Evolutionary conservation across 371 early-diverging fungal species (phyloP).

Genomic region (Entomophthora muscae): DNA sequence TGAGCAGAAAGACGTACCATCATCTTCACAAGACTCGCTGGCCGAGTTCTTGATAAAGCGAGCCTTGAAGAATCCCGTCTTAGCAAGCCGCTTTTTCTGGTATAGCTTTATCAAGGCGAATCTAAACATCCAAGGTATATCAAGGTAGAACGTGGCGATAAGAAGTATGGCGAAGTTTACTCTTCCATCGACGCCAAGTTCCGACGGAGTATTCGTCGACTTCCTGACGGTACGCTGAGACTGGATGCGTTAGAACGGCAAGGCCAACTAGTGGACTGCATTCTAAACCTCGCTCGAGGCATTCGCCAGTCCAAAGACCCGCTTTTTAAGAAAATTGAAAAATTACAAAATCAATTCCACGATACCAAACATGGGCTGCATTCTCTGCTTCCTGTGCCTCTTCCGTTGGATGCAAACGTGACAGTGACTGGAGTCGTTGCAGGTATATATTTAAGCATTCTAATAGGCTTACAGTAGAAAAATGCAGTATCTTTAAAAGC

Average conservation of each 20-base stretch:
- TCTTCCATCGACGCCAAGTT: constrained; percentile 68
- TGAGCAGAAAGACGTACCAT: constrained; percentile 33
- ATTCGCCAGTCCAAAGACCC: constrained; percentile 57
- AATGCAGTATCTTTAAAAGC: constrained; percentile 78
- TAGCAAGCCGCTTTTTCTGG: constrained; percentile 90
- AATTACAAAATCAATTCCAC: constrained; percentile 41
- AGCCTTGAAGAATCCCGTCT: constrained; percentile 47
- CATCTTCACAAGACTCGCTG: constrained; percentile 41
- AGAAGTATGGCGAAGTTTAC: constrained; percentile 55
- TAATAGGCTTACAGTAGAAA: constrained; percentile 23
- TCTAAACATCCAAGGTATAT: constrained; percentile 42
- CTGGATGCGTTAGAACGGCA: constrained; percentile 61
- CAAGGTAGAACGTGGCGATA: constrained; percentile 69
- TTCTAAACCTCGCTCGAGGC: constrained; percentile 51
- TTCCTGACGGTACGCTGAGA: constrained; percentile 39
- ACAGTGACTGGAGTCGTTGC: constrained; percentile 69
- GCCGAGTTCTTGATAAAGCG: constrained; percentile 76
- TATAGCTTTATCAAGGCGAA: constrained; percentile 12
- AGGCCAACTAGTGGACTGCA: constrained; percentile 54
- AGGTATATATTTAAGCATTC: constrained; percentile 20
- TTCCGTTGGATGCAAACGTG: constrained; percentile 75
- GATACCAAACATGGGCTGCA: constrained; percentile 66
- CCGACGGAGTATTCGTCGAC: constrained; percentile 47
- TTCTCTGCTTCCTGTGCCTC: constrained; percentile 55
- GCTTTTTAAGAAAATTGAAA: constrained; percentile 42